Evolutionary conservation across 139 green algal species (phyloP).

Genomic region (Zygnema cylindricum): DNA sequence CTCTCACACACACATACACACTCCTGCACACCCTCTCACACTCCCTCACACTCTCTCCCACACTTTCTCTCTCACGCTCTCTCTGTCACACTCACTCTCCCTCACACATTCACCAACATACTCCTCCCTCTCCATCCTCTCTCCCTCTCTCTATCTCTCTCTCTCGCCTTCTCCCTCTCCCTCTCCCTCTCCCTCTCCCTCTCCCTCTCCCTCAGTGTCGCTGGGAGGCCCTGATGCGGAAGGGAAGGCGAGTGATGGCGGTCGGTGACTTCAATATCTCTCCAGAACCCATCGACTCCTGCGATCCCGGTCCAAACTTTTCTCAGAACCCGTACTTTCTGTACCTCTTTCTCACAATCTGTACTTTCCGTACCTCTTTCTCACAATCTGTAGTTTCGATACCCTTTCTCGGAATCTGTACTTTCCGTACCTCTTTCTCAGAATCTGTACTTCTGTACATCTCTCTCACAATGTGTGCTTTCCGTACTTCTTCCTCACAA

Average conservation of each 20-base stretch:
- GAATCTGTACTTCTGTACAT: too few species aligned
- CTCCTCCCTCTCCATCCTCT: background rate
- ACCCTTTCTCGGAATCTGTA: too few species aligned
- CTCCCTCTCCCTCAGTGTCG: conserved; percentile 64
- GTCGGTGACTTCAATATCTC: conserved; percentile 83
- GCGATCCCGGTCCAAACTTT: conserved; percentile 21
- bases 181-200: background rate
- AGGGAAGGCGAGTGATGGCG: conserved; percentile 68
- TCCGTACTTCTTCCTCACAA: too few species aligned
- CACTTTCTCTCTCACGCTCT: background rate
- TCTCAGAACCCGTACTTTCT: conserved; percentile 17
- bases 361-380: too few species aligned
- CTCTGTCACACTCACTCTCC: background rate
- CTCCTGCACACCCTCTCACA: background rate
- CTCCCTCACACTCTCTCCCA: background rate
- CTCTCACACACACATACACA: background rate
- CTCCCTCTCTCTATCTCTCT: too few species aligned
- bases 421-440: too few species aligned
- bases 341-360: too few species aligned
- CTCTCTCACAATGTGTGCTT: too few species aligned
- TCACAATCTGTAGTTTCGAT: too few species aligned
- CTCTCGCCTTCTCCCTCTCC: too few species aligned
- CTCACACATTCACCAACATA: background rate
- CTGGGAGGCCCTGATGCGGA: conserved; percentile 48
- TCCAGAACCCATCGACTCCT: conserved; percentile 61